These are phyloP conservation scores for Maudiozyma turicensis DNA, from an alignment of 805 yeast genomes.

Conservation along the genomic window DNA sequence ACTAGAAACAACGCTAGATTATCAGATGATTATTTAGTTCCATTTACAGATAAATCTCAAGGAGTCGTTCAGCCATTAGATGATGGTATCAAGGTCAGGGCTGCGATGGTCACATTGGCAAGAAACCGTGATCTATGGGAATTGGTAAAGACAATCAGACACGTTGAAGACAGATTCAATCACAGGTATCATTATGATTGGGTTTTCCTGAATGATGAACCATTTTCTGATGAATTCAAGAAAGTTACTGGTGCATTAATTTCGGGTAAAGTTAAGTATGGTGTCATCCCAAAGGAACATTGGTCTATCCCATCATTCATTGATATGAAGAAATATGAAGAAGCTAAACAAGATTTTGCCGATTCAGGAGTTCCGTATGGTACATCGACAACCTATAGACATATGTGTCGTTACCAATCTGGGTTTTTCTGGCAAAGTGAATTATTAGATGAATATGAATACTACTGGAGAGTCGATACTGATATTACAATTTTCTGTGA, in stretches of 20 bases:
- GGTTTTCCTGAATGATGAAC: slow-evolving; percentile 67
- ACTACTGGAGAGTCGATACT: slow-evolving; percentile 74
- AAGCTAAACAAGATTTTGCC: slow-evolving; percentile 37
- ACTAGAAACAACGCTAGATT: slow-evolving; percentile 1
- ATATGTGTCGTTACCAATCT: slow-evolving; percentile 47
- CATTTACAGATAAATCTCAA: slow-evolving; percentile 26
- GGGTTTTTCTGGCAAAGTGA: slow-evolving; percentile 55
- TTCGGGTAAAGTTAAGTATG: slow-evolving; percentile 57
- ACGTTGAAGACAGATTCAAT: slow-evolving; percentile 61
- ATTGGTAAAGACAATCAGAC: slow-evolving; percentile 49
- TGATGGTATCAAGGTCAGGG: slow-evolving; percentile 39
- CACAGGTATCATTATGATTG: slow-evolving; percentile 57
- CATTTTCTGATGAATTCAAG: slow-evolving; percentile 49
- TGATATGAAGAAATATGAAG: slow-evolving; percentile 41
- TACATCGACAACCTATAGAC: slow-evolving; percentile 51
- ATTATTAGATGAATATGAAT: slow-evolving; percentile 48
- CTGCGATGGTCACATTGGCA: slow-evolving; percentile 61
- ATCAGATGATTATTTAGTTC: slow-evolving; percentile 14
- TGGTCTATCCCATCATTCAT: slow-evolving; percentile 68
- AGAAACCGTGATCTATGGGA: slow-evolving; percentile 54
- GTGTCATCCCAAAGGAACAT: slow-evolving; percentile 47
- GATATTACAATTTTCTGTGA: slow-evolving; percentile 54
- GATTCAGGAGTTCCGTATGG: slow-evolving; percentile 45
- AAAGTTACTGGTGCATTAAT: slow-evolving; percentile 38
- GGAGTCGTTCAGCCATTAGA: slow-evolving; percentile 23